Evolutionary conservation across 257 asterid species (phyloP).

Genomic region (Solanum chiquidenum): DNA sequence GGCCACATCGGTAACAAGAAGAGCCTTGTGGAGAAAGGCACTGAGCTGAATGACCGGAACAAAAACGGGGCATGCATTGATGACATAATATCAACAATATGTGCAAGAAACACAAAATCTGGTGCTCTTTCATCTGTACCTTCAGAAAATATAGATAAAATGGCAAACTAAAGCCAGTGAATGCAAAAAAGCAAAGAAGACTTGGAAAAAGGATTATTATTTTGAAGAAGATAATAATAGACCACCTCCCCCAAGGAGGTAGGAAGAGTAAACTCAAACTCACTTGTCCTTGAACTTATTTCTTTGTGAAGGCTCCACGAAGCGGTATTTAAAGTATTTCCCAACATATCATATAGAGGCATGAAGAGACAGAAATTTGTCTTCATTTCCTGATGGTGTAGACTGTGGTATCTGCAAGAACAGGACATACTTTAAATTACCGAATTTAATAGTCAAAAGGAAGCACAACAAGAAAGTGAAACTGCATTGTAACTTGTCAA

Average conservation of each 20-base stretch:
- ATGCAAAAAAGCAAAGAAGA: neutral
- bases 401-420: conserved; percentile 61
- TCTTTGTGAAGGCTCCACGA: conserved; percentile 67
- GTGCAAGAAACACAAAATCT: conserved; percentile 88
- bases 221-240: neutral
- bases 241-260: neutral
- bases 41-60: conserved; percentile 71
- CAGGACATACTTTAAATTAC: neutral
- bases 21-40: conserved; percentile 48
- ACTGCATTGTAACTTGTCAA: neutral
- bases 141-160: neutral
- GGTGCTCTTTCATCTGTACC: conserved; percentile 64
- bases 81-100: conserved; percentile 71
- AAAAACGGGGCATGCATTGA: conserved; percentile 61
- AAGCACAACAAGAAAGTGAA: neutral
- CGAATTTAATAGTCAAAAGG: neutral
- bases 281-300: conserved; percentile 53
- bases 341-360: conserved; percentile 69
- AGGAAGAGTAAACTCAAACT: conserved; percentile 13
- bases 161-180: neutral
- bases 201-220: neutral
- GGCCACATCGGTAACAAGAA: conserved; percentile 85
- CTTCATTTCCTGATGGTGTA: conserved; percentile 58
- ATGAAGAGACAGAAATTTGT: conserved; percentile 88
- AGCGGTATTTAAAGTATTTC: conserved; percentile 46